Evolutionary conservation across 306 rosid species (phyloP), one percentile per base, ranked within the genome.

Genomic region (Ochetophila trinervis): DNA sequence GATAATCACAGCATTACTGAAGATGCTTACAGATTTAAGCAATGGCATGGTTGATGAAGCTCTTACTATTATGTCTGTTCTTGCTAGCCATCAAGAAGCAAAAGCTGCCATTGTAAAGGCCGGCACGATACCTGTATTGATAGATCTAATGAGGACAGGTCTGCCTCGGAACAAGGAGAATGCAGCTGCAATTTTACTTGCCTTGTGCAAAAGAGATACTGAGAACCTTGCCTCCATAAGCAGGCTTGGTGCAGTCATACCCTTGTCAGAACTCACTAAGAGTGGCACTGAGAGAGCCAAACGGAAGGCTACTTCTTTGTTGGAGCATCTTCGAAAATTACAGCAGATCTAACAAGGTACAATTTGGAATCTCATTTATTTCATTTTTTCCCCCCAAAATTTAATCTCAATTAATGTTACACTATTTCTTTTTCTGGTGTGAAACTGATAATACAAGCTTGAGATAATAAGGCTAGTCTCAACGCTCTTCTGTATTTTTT

Each of bases 61-160:
- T 53, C 86, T 94, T 49, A 90, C 99, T 10, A 86, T 90, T 68
- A 83, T 94, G 91, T 94, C 97, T 0, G 95, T 94, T 62, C 97
- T 94, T 37, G 97, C 96, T 35, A 74, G 90, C 77, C 95, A 94
- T 79, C 99, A 76, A 70, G 99, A 94, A 72, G 96, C 96, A 23
- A 94, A 90, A 70, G 78, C 55, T 71, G 86, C 90, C 5, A 81
- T 94, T 22, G 91, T 84, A 54, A 88, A 86, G 70, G 91, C 96
- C 48, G 86, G 99, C 74, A 85, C 91, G 8, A 86, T 94, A 37
- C 99, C 99, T 40, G 96, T 86, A 72, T 75, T 90, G 55, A 88
- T 94, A 35, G 99, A 94, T 68, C 95, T 94, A 54, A 68, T 94
- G 70, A 81, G 95, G 71, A 84, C 90, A 0, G 95, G 97, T 32